Evolutionary conservation across 495 filamentous ascomycete genomes (phyloP), one percentile per base, ranked within the genome.

Genomic region (Pseudevernia furfuracea): DNA sequence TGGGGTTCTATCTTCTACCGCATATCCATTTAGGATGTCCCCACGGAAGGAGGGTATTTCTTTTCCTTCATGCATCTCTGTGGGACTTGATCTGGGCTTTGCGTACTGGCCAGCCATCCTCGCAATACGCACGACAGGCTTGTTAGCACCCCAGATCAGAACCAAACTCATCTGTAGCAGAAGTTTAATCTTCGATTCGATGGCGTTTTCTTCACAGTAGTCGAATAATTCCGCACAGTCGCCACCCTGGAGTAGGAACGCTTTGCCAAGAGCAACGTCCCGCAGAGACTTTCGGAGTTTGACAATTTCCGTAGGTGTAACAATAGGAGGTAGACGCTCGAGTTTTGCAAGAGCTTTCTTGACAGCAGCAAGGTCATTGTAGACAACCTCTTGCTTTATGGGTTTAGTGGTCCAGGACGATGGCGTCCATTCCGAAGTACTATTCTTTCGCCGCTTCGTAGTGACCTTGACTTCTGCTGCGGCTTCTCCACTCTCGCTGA

Each of bases 181-280:
- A 15, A 97, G 84, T 76, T 97, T 97, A 75, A 97, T 91, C 79
- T 97, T 97, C 37, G 91, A 87, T 72, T 97, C 90, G 68, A 98
- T 96, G 69, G 89, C 89, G 41, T 82, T 79, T 71, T 91, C 87
- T 70, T 91, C 85, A 75, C 94, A 98, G 81, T 98, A 98, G 75
- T 93, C 90, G 70, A 98, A 98, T 9, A 98, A 80, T 78, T 98
- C 94, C 8, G 94, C 94, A 71, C 94, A 98, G 76, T 98, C 94
- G 77, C 78, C 94, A 60, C 94, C 94, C 78, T 98, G 94, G 17
- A 98, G 83, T 15, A 98, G 84, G 72, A 98, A 97, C 17, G 93
- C 90, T 63, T 96, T 91, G 46, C 94, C 94, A 38, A 91, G 80
- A 4, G 94, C 94, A 4, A 95, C 94, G 77, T 97, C 91, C 52